Evolutionary conservation across 805 yeast species (phyloP).

Genomic region (Zygoascus flipseniorum): DNA sequence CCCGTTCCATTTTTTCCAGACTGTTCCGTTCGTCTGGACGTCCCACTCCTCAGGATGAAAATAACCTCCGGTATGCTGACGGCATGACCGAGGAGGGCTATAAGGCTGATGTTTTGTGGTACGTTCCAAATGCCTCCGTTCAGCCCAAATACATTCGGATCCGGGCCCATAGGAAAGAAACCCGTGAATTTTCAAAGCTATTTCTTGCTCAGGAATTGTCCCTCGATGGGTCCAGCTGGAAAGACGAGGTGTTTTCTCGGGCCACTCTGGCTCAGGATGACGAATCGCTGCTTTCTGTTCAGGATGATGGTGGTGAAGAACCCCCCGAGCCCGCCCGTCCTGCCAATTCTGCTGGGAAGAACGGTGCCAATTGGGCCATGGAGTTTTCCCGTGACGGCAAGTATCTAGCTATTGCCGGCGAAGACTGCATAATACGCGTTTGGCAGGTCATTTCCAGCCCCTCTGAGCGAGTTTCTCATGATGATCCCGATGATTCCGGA

Average conservation of each 20-base stretch:
- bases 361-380: constrained; percentile 48
- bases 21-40: constrained; percentile 16
- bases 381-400: constrained; percentile 74
- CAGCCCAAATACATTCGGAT: constrained; percentile 28
- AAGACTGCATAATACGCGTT: constrained; percentile 55
- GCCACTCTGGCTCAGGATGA: background rate
- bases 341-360: background rate
- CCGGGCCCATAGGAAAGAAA: constrained; percentile 24
- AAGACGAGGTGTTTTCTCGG: background rate
- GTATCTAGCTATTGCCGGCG: constrained; percentile 77
- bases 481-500: constrained; percentile 8
- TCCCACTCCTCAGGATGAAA: constrained; percentile 17
- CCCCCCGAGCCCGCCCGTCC: background rate
- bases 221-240: background rate
- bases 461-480: constrained; percentile 42
- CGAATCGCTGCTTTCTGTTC: background rate
- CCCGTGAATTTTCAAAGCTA: constrained; percentile 23
- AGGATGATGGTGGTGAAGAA: background rate
- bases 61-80: background rate
- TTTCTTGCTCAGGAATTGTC: constrained; percentile 30
- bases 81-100: constrained; percentile 24
- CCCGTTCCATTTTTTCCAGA: constrained; percentile 11
- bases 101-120: constrained; percentile 25
- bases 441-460: constrained; percentile 79
- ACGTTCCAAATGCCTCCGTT: constrained; percentile 20